Conservation (phyloP, 2,329 filamentous ascomycete species). For the Fusarium sp. region DNA sequence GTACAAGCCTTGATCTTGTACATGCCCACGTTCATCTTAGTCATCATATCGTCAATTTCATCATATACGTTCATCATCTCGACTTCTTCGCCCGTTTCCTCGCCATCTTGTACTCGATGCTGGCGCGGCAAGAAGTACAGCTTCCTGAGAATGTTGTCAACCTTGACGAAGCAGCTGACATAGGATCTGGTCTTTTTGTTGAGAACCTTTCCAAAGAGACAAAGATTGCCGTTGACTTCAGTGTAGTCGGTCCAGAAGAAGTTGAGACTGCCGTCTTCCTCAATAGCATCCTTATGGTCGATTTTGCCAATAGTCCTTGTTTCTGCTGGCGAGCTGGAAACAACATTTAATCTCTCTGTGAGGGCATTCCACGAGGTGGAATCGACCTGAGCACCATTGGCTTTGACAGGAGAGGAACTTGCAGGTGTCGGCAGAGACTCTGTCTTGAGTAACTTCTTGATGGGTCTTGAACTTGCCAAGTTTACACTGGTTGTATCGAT, state of each 20-base stretch:
- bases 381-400: conserved; percentile 70
- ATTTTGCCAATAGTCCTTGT: conserved; percentile 78
- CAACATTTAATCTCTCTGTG: conserved; percentile 84
- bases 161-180: conserved; percentile 93
- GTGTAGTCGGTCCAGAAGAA: conserved; percentile 99
- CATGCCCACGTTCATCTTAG: conserved; percentile 82
- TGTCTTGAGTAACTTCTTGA: conserved; percentile 77
- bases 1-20: conserved; percentile 93
- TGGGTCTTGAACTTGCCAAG: conserved; percentile 76
- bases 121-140: conserved; percentile 91
- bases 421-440: conserved; percentile 73
- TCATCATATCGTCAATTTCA: conserved; percentile 90
- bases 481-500: conserved; percentile 79
- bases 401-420: conserved; percentile 78
- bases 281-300: conserved; percentile 83
- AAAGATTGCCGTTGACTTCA: conserved; percentile 89
- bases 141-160: conserved; percentile 93
- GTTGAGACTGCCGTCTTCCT: conserved; percentile 87
- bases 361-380: conserved; percentile 89
- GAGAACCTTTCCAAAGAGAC: conserved; percentile 94
- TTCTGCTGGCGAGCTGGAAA: conserved; percentile 76
- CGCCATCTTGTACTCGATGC: conserved; percentile 62
- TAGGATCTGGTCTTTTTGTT: conserved; percentile 83
- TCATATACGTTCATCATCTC: conserved; percentile 89
- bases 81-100: conserved; percentile 78